These are phyloP conservation scores for Saccharomyces hybrid DNA, from an alignment of 1,139 yeast genomes.

Conservation along the genomic window DNA sequence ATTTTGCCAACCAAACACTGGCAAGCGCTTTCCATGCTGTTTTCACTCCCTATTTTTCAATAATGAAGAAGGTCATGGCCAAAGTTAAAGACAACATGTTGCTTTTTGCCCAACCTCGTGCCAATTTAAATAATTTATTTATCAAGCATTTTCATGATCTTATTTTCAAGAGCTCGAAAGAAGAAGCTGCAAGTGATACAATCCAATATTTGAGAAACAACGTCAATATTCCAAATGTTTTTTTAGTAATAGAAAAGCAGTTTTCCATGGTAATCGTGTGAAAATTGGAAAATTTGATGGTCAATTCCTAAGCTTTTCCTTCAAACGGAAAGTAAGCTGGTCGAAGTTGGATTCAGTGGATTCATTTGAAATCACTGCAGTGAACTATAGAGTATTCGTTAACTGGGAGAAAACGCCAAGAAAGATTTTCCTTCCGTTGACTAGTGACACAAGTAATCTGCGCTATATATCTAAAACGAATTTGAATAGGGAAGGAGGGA, in stretches of 20 bases:
- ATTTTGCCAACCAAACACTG: neutral
- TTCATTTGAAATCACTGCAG: neutral
- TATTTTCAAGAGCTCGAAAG: neutral
- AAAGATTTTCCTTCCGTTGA: neutral
- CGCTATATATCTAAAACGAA: neutral
- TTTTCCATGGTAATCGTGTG: neutral
- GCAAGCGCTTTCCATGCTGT: neutral
- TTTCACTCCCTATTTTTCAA: neutral
- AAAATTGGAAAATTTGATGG: neutral
- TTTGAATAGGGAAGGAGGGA: neutral
- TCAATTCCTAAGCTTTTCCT: neutral
- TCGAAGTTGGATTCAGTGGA: neutral
- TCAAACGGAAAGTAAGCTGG: neutral
- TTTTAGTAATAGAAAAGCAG: neutral
- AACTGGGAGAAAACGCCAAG: neutral
- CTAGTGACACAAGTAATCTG: neutral
- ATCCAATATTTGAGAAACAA: neutral
- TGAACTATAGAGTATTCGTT: neutral
- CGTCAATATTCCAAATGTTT: neutral
- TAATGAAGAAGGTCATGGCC: neutral
- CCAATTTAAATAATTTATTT: neutral
- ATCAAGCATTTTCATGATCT: neutral
- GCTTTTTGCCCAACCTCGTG: neutral
- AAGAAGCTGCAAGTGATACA: neutral
- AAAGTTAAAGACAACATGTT: neutral